These are phyloP conservation scores for Basipetospora chlamydospora DNA, from an alignment of 2,329 filamentous ascomycete species.

Conservation along the genomic window DNA sequence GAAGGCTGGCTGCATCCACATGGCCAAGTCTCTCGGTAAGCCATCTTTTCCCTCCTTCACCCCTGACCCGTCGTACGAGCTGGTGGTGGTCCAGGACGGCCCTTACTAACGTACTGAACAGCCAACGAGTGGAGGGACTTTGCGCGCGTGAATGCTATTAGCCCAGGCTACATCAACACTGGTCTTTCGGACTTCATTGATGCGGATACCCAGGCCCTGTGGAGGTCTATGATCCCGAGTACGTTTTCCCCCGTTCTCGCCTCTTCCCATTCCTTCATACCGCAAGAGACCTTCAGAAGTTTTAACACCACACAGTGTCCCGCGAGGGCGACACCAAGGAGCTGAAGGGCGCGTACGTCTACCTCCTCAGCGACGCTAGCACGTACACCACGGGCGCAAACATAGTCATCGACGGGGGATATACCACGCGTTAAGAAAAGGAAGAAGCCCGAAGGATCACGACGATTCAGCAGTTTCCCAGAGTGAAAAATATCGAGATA, in stretches of 20 bases:
- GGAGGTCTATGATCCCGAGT: slow-evolving; percentile 14
- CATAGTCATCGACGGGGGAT: slow-evolving; percentile 64
- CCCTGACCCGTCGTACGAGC: too few relatives aligned
- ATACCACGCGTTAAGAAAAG: slow-evolving; percentile 40
- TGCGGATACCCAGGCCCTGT: slow-evolving; percentile 1
- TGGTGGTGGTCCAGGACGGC: too few relatives aligned
- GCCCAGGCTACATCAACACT: slow-evolving; percentile 62
- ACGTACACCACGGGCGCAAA: slow-evolving; percentile 68
- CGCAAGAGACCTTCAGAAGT: too few relatives aligned
- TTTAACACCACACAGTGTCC: too few relatives aligned
- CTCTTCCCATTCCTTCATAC: too few relatives aligned
- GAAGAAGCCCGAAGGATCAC: too few relatives aligned
- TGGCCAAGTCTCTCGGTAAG: slow-evolving; percentile 42
- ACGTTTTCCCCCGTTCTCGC: too few relatives aligned
- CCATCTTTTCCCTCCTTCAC: too few relatives aligned
- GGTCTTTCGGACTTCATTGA: slow-evolving; percentile 32
- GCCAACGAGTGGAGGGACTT: slow-evolving; percentile 67
- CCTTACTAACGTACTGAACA: too few relatives aligned
- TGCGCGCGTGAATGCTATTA: slow-evolving; percentile 57
- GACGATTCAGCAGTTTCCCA: too few relatives aligned
- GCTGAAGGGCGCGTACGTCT: slow-evolving; percentile 71
- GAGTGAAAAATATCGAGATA: too few relatives aligned
- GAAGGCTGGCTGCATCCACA: slow-evolving; percentile 49
- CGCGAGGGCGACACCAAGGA: slow-evolving; percentile 58
- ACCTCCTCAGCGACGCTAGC: slow-evolving; percentile 68